phyloP scores from a whole-genome alignment of 2,329 filamentous ascomycete species.

The Tolypocladium sp. region DNA sequence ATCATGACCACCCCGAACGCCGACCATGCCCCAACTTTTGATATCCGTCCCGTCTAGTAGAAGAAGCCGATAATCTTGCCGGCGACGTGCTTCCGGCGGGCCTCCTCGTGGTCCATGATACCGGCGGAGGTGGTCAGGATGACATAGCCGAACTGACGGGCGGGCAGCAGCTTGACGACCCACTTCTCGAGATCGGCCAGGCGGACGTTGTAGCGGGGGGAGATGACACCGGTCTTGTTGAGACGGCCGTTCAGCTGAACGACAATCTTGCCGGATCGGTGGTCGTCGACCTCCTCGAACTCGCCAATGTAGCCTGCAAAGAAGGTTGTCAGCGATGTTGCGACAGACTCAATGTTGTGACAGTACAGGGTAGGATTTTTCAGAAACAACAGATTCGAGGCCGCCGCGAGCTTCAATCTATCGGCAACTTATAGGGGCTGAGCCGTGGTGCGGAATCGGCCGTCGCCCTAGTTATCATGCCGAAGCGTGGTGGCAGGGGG shows the following conservation, averaged over 20 bases:
- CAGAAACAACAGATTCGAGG: conserved; percentile 64
- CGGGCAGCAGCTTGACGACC: conserved; percentile 97
- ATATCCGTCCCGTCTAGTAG: conserved; percentile 56
- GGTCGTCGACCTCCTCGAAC: conserved; percentile 99
- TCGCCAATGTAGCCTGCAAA: conserved; percentile 90
- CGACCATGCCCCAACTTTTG: conserved; percentile 25
- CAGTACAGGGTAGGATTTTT: background rate
- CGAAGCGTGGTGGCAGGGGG: conserved; percentile 44
- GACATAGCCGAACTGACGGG: conserved; percentile 99
- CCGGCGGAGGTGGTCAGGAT: conserved; percentile 98
- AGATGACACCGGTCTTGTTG: conserved; percentile 99
- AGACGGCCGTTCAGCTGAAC: conserved; percentile 97
- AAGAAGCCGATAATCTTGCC: conserved; percentile 99
- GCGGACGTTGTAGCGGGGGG: conserved; percentile 98
- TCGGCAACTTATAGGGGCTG: conserved; percentile 99
- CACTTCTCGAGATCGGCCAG: conserved; percentile 98
- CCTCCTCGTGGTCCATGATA: conserved; percentile 99
- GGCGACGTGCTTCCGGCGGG: conserved; percentile 94
- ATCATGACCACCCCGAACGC: conserved; percentile 25
- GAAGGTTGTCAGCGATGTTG: conserved; percentile 62
- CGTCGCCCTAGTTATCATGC: conserved; percentile 99
- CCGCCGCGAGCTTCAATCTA: conserved; percentile 71
- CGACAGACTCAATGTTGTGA: conserved; percentile 76
- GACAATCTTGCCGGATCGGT: conserved; percentile 99
- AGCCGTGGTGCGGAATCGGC: conserved; percentile 70